phyloP scores from a whole-genome alignment of 306 rosid species.

The Alnus glutinosa region DNA sequence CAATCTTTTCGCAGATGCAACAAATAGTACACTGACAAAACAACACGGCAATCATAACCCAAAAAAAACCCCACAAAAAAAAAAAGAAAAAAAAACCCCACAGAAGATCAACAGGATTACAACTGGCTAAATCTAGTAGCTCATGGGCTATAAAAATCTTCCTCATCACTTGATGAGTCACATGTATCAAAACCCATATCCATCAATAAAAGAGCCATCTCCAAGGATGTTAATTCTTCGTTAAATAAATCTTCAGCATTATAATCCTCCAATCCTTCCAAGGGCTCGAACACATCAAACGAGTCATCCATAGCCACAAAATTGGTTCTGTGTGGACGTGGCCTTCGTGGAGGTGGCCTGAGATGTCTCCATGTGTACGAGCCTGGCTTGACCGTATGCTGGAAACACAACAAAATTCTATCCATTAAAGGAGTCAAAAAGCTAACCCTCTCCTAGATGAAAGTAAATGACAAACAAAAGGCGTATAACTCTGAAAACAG shows the following conservation, averaged over 20 bases:
- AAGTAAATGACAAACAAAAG: constrained; percentile 33
- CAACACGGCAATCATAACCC: constrained; percentile 12
- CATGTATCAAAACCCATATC: constrained; percentile 32
- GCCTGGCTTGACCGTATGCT: constrained; percentile 57
- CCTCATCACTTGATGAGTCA: constrained; percentile 47
- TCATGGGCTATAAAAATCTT: constrained; percentile 28
- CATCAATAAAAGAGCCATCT: constrained; percentile 33
- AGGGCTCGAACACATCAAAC: constrained; percentile 33
- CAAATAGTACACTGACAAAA: constrained; percentile 24
- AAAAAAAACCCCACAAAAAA: background rate
- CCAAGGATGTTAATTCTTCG: constrained; percentile 27
- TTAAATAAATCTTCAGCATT: constrained; percentile 34
- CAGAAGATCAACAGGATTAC: background rate
- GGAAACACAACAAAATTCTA: constrained; percentile 62
- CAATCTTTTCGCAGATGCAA: constrained; percentile 8
- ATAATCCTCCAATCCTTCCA: constrained; percentile 34
- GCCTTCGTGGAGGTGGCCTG: constrained; percentile 52
- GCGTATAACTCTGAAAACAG: constrained; percentile 26
- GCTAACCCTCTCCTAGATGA: constrained; percentile 41
- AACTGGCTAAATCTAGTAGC: constrained; percentile 23
- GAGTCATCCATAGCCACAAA: constrained; percentile 32
- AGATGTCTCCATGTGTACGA: constrained; percentile 51
- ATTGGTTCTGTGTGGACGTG: constrained; percentile 38
- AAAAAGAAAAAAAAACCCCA: background rate
- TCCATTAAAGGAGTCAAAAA: constrained; percentile 50